These are phyloP conservation scores for Trichothecium sympodiale DNA, from an alignment of 2,329 filamentous ascomycete genomes.

Conservation along the genomic window DNA sequence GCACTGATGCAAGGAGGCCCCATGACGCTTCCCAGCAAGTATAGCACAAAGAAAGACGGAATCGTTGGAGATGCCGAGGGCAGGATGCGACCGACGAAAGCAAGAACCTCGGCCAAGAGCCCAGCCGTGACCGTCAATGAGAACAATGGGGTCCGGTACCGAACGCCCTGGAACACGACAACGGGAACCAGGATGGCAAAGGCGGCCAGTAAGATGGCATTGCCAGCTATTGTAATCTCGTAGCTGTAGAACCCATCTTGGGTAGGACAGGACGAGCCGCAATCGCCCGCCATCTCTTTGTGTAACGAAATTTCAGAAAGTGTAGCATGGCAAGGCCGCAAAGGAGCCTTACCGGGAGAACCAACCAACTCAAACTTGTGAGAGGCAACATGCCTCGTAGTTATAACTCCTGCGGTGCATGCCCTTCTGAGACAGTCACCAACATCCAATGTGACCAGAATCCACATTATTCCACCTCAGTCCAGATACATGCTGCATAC, in stretches of 20 bases:
- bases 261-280: constrained; percentile 23
- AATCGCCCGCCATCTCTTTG: constrained; percentile 21
- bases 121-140: constrained; percentile 27
- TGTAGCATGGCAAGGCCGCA: no score
- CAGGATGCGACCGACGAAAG: constrained; percentile 34
- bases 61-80: constrained; percentile 22
- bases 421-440: no score
- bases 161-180: constrained; percentile 24
- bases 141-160: constrained; percentile 28
- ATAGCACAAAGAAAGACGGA: constrained; percentile 29
- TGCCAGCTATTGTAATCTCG: constrained; percentile 24
- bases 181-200: constrained; percentile 29
- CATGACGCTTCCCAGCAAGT: constrained; percentile 32
- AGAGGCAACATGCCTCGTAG: no score
- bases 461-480: no score
- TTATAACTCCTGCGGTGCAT: no score
- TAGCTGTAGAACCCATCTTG: constrained; percentile 25
- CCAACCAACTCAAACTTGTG: no score
- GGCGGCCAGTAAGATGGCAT: constrained; percentile 25
- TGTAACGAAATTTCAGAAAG: no score
- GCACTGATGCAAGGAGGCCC: constrained; percentile 34
- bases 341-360: no score
- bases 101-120: constrained; percentile 30
- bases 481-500: no score
- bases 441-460: no score